Conservation (phyloP, 345 rosid genomes). For the Salix viminalis region DNA sequence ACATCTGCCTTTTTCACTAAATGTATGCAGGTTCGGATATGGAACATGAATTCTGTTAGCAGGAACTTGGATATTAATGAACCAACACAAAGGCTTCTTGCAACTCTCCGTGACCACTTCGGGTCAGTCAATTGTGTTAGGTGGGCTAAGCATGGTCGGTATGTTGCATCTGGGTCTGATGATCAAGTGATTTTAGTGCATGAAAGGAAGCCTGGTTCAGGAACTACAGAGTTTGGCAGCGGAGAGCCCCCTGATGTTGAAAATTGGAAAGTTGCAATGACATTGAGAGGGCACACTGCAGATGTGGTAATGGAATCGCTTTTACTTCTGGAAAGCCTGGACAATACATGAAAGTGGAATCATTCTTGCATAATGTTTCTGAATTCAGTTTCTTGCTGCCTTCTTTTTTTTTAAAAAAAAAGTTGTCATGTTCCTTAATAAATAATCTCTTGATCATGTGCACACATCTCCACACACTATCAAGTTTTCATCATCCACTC, state of each 20-base stretch:
- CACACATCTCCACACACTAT: background rate
- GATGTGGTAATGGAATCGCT: conserved; percentile 81
- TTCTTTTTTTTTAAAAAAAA: background rate
- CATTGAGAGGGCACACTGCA: conserved; percentile 95
- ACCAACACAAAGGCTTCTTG: conserved; percentile 72
- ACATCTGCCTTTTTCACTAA: background rate
- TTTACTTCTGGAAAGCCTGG: background rate
- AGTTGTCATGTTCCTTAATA: background rate
- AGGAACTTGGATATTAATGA: conserved; percentile 55
- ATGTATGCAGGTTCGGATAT: conserved; percentile 72
- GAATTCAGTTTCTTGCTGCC: conserved; percentile 3
- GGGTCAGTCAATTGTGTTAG: conserved; percentile 99
- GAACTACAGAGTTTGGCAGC: conserved; percentile 94
- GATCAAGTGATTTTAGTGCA: conserved; percentile 90
- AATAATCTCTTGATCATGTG: no score
- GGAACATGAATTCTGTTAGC: conserved; percentile 86
- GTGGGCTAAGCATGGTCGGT: conserved; percentile 96
- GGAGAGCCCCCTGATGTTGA: conserved; percentile 98
- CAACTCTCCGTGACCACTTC: conserved; percentile 95
- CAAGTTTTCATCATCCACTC: no score
- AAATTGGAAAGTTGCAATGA: conserved; percentile 98
- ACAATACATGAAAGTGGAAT: background rate
- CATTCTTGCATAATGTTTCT: background rate
- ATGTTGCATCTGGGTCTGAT: conserved; percentile 92
- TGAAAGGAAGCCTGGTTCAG: conserved; percentile 96